Conservation (phyloP, 2,329 filamentous ascomycete species). For the Domatiomyces globalis region DNA sequence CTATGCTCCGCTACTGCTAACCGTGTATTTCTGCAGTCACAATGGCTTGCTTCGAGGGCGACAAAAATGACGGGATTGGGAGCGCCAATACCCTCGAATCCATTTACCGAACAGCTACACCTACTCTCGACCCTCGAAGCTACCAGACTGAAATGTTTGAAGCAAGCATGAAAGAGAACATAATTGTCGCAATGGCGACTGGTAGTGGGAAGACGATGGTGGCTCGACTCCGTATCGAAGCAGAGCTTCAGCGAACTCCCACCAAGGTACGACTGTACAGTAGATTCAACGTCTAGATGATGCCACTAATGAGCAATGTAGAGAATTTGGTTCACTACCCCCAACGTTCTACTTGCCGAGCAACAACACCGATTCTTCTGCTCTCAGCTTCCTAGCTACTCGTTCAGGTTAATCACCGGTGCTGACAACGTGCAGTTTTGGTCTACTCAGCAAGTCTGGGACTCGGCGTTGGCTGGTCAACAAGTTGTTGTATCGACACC, state of each 20-base stretch:
- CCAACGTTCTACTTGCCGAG: slow-evolving; percentile 51
- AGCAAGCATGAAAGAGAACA: slow-evolving; percentile 52
- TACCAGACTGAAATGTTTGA: slow-evolving; percentile 69
- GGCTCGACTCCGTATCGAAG: slow-evolving; percentile 52
- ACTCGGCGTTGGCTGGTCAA: slow-evolving; percentile 47
- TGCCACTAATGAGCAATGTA: slow-evolving; percentile 11
- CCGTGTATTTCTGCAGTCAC: background rate
- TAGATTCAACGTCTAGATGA: background rate
- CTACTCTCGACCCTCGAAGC: slow-evolving; percentile 27
- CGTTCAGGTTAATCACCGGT: slow-evolving; percentile 51
- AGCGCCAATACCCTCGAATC: background rate
- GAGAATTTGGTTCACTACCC: slow-evolving; percentile 58
- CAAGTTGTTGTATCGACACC: slow-evolving; percentile 66
- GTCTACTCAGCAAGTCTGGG: slow-evolving; percentile 54
- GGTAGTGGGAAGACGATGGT: slow-evolving; percentile 67
- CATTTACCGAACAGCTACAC: background rate
- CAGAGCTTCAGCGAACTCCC: slow-evolving; percentile 43
- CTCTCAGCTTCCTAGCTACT: slow-evolving; percentile 43
- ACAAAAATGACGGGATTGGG: background rate
- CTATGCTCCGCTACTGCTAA: background rate
- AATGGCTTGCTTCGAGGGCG: background rate
- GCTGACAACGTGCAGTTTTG: slow-evolving; percentile 58
- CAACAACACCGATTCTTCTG: slow-evolving; percentile 52
- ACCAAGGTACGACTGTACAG: slow-evolving; percentile 37
- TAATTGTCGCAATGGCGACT: slow-evolving; percentile 69